Percentiles rank a stretch among this genome's conserved stretches.
Evolutionary conservation across 352 stramenopile species (phyloP).

Genomic region (Blastocystis hominis): DNA sequence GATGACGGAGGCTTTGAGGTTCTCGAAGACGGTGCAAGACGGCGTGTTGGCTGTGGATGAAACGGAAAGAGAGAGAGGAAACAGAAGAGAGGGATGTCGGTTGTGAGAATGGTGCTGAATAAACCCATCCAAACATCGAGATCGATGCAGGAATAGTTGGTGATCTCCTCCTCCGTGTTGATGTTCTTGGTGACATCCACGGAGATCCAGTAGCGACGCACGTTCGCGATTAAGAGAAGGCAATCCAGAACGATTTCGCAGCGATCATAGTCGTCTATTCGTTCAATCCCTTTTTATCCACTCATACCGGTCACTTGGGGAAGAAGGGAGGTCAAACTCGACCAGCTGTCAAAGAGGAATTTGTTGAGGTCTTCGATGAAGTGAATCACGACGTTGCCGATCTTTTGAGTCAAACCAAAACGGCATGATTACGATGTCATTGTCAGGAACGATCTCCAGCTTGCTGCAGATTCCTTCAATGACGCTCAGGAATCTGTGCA

Average conservation of each 20-base stretch:
- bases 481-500: not conserved
- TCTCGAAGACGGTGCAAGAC: conserved; percentile 25
- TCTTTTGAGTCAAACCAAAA: not conserved
- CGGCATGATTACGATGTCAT: not conserved
- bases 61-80: not conserved
- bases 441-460: conserved; percentile 45
- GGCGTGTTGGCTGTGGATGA: not conserved
- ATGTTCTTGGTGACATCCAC: conserved; percentile 33
- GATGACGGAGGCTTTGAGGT: conserved; percentile 45
- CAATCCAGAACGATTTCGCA: conserved; percentile 6
- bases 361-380: conserved; percentile 47
- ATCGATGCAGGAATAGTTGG: conserved; percentile 15
- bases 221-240: conserved; percentile 43
- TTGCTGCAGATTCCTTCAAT: conserved; percentile 47
- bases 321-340: not conserved
- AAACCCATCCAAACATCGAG: conserved; percentile 46
- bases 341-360: not conserved
- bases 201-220: conserved; percentile 37
- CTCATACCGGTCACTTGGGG: not conserved
- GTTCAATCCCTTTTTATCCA: not conserved
- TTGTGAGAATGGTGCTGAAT: not conserved
- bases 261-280: conserved; percentile 24
- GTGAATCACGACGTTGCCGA: conserved; percentile 29
- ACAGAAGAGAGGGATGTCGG: not conserved
- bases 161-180: conserved; percentile 38